Base-by-base conservation (phyloP, 2,329 filamentous ascomycete species). In the Trichoderma pleuroti region DNA sequence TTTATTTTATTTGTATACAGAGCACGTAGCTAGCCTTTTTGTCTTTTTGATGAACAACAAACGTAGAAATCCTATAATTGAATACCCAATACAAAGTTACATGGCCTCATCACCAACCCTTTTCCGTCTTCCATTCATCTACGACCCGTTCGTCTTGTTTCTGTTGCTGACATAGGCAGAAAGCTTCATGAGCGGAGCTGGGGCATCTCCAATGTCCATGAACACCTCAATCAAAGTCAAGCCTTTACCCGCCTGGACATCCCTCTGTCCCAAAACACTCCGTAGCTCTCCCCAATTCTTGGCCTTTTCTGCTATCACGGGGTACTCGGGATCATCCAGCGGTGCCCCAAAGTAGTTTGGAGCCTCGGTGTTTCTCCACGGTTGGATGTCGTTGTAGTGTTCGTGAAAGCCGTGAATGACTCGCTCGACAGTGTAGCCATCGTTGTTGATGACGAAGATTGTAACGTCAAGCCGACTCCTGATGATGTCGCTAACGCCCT, bases 401-500 rank as follows among this genome's bases (percentile, higher is more conserved):
- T 86, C 81, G 18, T 84, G 80, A 21, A 83, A 79, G 9, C 87
- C 87, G 72, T 89, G 86, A 63, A 89, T 88, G 59, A 82, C 82
- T 9, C 87, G 80, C 79, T 89, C 87, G 62, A 89, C 87, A 0
- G 87, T 87, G 73, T 89, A 89, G 0, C 87, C 87, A 32, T 86
- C 82, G 69, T 89, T 90, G 74, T 89, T 89, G 74, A 89, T 84
- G 10, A 89, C 75, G 71, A 90, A 83, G 24, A 85, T 79, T n/a
- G 76, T 80, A 4, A 86, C 82, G 46, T 86, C 81, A 26, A 88
- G 80, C 4, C 83, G 81, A 68, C 86, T 81, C 18, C 81, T 81
- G 74, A 92, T 87, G 74, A 91, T 91, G 2, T 88, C 90, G 12
- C 86, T 86, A 4, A 92, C 80, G 73, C 91, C 89, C 76, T 92